phyloP scores from a whole-genome alignment of 192 early-diverging fungal genomes.

The Coemansia umbellata region DNA sequence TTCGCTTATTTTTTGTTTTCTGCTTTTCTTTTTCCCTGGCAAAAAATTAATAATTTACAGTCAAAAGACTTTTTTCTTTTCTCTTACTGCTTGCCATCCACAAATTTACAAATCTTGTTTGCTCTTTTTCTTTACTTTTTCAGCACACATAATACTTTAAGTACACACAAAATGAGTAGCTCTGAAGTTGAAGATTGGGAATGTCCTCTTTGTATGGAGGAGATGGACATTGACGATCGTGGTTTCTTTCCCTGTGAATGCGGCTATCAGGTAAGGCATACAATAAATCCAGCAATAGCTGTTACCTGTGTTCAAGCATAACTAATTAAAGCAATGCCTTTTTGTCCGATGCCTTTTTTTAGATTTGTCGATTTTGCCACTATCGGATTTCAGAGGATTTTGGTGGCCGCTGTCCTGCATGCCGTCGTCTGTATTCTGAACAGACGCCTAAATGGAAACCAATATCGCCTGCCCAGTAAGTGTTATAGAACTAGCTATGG shows the following conservation, averaged over 20 bases:
- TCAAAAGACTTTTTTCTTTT: not conserved
- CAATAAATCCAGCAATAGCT: not conserved
- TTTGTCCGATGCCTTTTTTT: slow-evolving; percentile 12
- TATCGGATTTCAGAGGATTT: slow-evolving; percentile 94
- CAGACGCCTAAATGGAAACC: slow-evolving; percentile 66
- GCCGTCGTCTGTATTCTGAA: slow-evolving; percentile 84
- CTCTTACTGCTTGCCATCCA: not conserved
- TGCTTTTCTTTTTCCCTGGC: slow-evolving; percentile 1
- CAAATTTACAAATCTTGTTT: not conserved
- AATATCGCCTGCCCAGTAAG: slow-evolving; percentile 87
- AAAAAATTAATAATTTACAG: too few species aligned
- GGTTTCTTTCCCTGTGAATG: slow-evolving; percentile 98
- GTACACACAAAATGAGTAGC: slow-evolving; percentile 34
- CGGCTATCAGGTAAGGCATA: slow-evolving; percentile 81
- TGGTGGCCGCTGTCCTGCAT: slow-evolving; percentile 93
- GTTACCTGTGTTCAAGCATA: not conserved
- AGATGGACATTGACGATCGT: slow-evolving; percentile 93
- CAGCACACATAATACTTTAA: not conserved
- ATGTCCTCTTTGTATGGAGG: slow-evolving; percentile 98
- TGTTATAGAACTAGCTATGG: slow-evolving; percentile 3
- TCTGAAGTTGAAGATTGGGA: slow-evolving; percentile 89
- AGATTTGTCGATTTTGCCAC: slow-evolving; percentile 99
- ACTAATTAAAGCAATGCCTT: not conserved
- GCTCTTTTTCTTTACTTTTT: not conserved
- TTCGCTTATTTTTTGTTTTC: slow-evolving; percentile 3